Base-by-base conservation (phyloP, 495 filamentous ascomycete genomes). In the Saxophila tyrrhenica region DNA sequence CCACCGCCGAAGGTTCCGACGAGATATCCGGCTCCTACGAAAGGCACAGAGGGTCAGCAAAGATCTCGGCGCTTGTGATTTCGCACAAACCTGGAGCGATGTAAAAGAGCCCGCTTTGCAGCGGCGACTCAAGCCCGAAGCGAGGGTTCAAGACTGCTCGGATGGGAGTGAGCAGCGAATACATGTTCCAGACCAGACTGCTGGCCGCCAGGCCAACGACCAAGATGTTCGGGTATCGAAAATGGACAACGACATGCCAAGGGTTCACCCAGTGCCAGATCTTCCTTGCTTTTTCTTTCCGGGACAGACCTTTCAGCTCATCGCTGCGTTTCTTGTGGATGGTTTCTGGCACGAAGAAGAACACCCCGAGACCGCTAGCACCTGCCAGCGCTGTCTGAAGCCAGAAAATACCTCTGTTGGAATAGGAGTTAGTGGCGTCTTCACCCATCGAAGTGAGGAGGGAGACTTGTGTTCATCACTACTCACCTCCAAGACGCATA, bases 101-200 rank as follows among this genome's bases (percentile, higher is more conserved):
- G 62, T 85, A 89, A 67, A 89, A 85, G 11, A 87, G 71, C 0
- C 81, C 84, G 2, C 75, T 75, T 59, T 82, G 76, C 35, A 87
- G 75, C 0, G 85, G 84, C 15, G 75, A 76, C 8, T 75, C 75
- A 19, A 89, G 75, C 55, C 81, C 52, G 69, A 86, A 88, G 17
- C 84, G 77, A 11, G 84, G 83, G 60, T 86, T 87, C 0, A 89
- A 67, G 8, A 87, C 79, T 62, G 85, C 86, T 24, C 83, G 80
- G 62, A 87, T 86, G 0, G 84, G 83, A 1, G 84, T 87, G 15
- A 35, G 29, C 29, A 35, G 29, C 5, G 7, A 15, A 25, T 53
- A 53, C 73, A 84, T 82, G 59, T 84, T 86, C 81, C 80, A 87
- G 48, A 87, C 78, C 0, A 86, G 72, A 24, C 77, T 73, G 1